phyloP scores from a whole-genome alignment of 2,329 filamentous ascomycete species.

The Tothia fuscella region DNA sequence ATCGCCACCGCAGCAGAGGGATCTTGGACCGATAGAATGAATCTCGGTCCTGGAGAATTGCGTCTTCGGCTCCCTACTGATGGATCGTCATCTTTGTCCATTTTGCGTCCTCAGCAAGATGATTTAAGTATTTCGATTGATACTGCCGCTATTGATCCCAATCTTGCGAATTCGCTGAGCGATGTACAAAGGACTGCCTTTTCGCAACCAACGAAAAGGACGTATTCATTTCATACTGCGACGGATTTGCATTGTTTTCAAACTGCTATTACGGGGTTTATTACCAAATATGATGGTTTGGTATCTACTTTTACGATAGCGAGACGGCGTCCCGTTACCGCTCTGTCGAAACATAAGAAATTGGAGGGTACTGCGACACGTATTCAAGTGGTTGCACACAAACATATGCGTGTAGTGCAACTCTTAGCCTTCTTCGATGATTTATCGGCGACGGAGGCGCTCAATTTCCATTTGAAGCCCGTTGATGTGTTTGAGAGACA shows the following conservation, averaged over 20 bases:
- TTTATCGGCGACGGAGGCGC: slow-evolving; percentile 74
- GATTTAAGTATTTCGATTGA: slow-evolving; percentile 67
- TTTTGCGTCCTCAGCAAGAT: slow-evolving; percentile 54
- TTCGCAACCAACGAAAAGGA: slow-evolving; percentile 55
- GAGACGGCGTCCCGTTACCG: slow-evolving; percentile 75
- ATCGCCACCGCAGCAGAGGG: slow-evolving; percentile 66
- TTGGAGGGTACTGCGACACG: slow-evolving; percentile 76
- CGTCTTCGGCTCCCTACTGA: slow-evolving; percentile 33
- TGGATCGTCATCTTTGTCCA: slow-evolving; percentile 23
- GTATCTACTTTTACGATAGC: slow-evolving; percentile 70
- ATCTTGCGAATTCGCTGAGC: slow-evolving; percentile 47
- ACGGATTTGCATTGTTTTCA: slow-evolving; percentile 66
- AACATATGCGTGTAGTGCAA: slow-evolving; percentile 46
- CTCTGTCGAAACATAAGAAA: slow-evolving; percentile 57
- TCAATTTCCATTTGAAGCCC: slow-evolving; percentile 77
- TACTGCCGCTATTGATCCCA: slow-evolving; percentile 20
- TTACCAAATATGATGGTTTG: slow-evolving; percentile 43
- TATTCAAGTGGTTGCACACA: slow-evolving; percentile 63
- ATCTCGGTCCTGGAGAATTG: slow-evolving; percentile 38
- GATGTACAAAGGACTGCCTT: slow-evolving; percentile 49
- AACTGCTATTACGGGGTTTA: slow-evolving; percentile 65
- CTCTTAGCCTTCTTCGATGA: slow-evolving; percentile 80
- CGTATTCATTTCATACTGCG: slow-evolving; percentile 38
- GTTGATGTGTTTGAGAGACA: slow-evolving; percentile 68
- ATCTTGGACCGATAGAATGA: slow-evolving; percentile 71